Percentiles rank a stretch among this genome's conserved stretches.
These are phyloP conservation scores for Ganoderma multipileum DNA, from an alignment of 1,284 basidiomycete species.

Conservation along the genomic window DNA sequence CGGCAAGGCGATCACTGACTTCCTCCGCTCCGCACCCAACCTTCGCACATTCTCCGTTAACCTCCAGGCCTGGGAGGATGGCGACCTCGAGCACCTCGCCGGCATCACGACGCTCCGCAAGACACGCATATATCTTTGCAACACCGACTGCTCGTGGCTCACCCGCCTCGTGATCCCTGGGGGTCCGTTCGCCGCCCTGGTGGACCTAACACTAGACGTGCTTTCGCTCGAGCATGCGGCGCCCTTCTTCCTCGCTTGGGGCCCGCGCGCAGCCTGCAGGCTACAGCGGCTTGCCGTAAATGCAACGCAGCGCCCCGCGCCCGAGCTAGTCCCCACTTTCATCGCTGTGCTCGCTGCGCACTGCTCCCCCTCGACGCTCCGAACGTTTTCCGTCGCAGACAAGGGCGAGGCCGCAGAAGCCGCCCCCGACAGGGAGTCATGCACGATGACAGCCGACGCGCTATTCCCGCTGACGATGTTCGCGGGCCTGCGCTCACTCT, in stretches of 20 bases:
- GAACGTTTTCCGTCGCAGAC: constrained; percentile 7
- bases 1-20: constrained; percentile 10
- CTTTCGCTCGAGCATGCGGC: constrained; percentile 15
- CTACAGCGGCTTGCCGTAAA: constrained; percentile 10
- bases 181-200: constrained; percentile 15
- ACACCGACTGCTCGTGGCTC: constrained; percentile 18
- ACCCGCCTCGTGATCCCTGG: not conserved
- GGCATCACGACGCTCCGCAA: constrained; percentile 11
- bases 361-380: constrained; percentile 6
- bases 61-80: constrained; percentile 13
- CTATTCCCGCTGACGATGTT: constrained; percentile 12
- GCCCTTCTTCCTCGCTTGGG: constrained; percentile 16
- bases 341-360: not conserved
- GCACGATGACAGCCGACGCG: not conserved
- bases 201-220: constrained; percentile 14
- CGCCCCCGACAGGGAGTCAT: not conserved
- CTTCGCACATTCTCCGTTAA: constrained; percentile 12
- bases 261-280: not conserved
- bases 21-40: constrained; percentile 5
- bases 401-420: not conserved
- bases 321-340: constrained; percentile 5
- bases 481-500: constrained; percentile 7
- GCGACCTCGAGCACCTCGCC: constrained; percentile 17
- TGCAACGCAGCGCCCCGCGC: not conserved
- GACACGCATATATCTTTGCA: constrained; percentile 11